Evolutionary conservation across 495 filamentous ascomycete species (phyloP).

Genomic region (Neurospora discreta): DNA sequence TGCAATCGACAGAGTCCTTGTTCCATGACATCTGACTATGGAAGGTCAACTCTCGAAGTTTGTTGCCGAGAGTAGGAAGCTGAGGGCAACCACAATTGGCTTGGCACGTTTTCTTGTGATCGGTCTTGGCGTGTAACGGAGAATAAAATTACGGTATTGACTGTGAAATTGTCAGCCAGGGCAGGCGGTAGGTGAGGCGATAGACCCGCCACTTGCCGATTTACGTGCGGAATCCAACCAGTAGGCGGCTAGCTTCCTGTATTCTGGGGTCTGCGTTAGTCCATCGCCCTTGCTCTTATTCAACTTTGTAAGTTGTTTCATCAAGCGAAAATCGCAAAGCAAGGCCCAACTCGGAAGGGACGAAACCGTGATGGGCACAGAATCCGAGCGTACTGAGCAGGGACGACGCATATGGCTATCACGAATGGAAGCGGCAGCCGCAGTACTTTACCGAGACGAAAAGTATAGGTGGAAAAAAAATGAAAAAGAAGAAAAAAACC

Average conservation of each 20-base stretch:
- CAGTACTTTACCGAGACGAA: neutral
- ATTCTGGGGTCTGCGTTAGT: neutral
- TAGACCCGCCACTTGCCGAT: conserved; percentile 1
- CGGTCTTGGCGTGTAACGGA: neutral
- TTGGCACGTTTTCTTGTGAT: neutral
- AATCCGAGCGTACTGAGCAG: neutral
- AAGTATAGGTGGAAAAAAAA: neutral
- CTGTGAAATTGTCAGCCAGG: neutral
- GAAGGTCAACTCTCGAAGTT: neutral
- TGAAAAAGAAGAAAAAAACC: too few relatives aligned
- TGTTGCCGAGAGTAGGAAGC: neutral
- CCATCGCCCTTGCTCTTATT: neutral
- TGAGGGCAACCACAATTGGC: neutral
- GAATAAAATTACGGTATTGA: neutral
- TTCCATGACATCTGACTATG: neutral
- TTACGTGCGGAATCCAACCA: neutral
- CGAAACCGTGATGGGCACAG: neutral
- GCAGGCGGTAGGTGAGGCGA: conserved; percentile 1
- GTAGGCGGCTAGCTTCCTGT: neutral
- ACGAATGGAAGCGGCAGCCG: neutral
- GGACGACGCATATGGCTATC: neutral
- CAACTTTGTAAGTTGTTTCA: neutral
- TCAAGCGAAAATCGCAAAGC: too few relatives aligned
- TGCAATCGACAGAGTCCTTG: neutral
- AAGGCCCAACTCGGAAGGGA: too few relatives aligned